Percentiles rank a stretch among this genome's conserved stretches.
These are phyloP conservation scores for Canavalia ensiformis DNA, from an alignment of 306 rosid genomes.

Conservation along the genomic window DNA sequence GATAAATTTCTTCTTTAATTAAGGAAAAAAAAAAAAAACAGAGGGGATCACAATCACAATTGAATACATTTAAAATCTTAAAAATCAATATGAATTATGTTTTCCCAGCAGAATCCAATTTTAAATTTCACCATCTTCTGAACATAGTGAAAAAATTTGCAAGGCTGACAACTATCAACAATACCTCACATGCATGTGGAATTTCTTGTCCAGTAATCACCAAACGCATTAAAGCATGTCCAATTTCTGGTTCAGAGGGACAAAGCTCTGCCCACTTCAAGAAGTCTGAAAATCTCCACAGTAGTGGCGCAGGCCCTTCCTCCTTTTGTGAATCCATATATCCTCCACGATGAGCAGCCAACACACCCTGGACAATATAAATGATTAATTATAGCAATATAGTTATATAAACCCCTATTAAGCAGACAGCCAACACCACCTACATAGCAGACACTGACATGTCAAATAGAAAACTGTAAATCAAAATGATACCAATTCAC, in stretches of 20 bases:
- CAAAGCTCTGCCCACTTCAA: slow-evolving; percentile 99
- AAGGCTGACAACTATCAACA: slow-evolving; percentile 30
- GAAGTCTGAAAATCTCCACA: slow-evolving; percentile 98
- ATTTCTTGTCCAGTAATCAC: slow-evolving; percentile 99
- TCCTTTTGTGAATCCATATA: slow-evolving; percentile 97
- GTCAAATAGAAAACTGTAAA: slow-evolving; percentile 33
- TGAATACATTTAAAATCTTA: slow-evolving; percentile 19
- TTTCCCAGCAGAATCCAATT: not conserved
- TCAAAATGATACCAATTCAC: slow-evolving; percentile 39
- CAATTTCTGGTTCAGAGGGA: slow-evolving; percentile 94
- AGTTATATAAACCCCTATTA: not conserved
- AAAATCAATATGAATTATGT: slow-evolving; percentile 1
- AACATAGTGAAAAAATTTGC: slow-evolving; percentile 19
- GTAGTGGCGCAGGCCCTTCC: slow-evolving; percentile 96
- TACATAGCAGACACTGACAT: not conserved
- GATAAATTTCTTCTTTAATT: slow-evolving; percentile 1
- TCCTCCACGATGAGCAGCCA: slow-evolving; percentile 99
- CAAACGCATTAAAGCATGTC: slow-evolving; percentile 98
- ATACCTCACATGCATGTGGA: slow-evolving; percentile 99
- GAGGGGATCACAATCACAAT: not conserved
- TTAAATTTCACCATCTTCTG: slow-evolving; percentile 29
- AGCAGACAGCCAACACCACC: too few species aligned
- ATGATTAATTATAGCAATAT: slow-evolving; percentile 30
- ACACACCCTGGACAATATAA: slow-evolving; percentile 71
- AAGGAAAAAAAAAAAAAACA: not conserved